Percentiles rank a stretch among this genome's conserved stretches.
Conservation (phyloP, 2,329 filamentous ascomycete genomes). For the Colletotrichum higginsianum region DNA sequence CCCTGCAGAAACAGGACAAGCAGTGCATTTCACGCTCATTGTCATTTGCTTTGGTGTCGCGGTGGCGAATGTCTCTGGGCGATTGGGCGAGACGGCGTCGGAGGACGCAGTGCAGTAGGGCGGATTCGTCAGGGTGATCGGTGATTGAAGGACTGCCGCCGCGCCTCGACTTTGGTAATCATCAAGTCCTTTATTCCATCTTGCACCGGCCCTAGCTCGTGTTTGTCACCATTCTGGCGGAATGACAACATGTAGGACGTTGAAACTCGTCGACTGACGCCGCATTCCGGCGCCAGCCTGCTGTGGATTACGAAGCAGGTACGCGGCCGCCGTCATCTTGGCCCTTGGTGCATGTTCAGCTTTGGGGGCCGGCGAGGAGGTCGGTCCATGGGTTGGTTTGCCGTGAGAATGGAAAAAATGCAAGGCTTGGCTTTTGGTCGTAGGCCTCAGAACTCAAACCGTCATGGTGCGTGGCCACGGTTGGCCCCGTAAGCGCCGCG, state of each 20-base stretch:
- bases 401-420: slow-evolving; percentile 23
- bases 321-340: slow-evolving; percentile 15
- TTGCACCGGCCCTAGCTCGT: neutral
- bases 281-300: slow-evolving; percentile 14
- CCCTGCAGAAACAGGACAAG: neutral
- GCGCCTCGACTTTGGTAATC: neutral
- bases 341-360: slow-evolving; percentile 23
- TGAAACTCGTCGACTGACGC: neutral
- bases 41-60: slow-evolving; percentile 4
- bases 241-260: neutral
- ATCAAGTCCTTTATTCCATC: neutral
- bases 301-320: slow-evolving; percentile 23
- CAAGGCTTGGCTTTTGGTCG: neutral
- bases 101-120: slow-evolving; percentile 21
- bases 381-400: neutral
- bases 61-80: slow-evolving; percentile 25
- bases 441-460: slow-evolving; percentile 11
- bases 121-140: slow-evolving; percentile 32
- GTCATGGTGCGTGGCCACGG: slow-evolving; percentile 14
- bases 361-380: slow-evolving; percentile 15
- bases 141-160: slow-evolving; percentile 39
- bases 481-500: slow-evolving; percentile 40
- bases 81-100: slow-evolving; percentile 24
- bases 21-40: slow-evolving; percentile 1
- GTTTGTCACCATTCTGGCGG: slow-evolving; percentile 4